Base-by-base conservation (phyloP, 371 early-diverging fungal genomes). In the Mortierella sp. region DNA sequence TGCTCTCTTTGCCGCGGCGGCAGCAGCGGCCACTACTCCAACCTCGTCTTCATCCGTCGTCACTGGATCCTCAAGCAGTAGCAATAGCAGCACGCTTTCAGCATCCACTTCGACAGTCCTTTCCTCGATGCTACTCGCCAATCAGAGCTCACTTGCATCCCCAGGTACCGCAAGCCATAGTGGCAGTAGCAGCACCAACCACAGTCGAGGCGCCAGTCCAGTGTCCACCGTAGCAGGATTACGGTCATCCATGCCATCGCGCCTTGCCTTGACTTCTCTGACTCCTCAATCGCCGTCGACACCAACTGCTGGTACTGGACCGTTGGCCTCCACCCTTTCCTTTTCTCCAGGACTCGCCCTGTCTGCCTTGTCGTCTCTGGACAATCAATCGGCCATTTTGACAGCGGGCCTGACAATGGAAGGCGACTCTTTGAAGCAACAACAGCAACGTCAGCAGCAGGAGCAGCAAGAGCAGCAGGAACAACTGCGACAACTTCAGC, bases 121-220 rank as follows among this genome's bases (percentile, higher is more conserved):
- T 8, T 80, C 81, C 2, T 80, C 85, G 6, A 84, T 84, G 85
- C 71, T 84, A 24, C 77, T 85, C 6, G 72, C 75, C 55, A 85
- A 79, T 46, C 81, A 81, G 53, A 37, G 76, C 59, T 69, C 83
- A 34, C 64, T 77, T 24, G 51, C 71, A 19, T 44, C 82, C 44
- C 55, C 78, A 21, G 34, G 64, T 19, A 70, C 26, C 8, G 44
- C 26, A 5, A 43, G 70, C 24, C 31, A 46, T 70, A 70, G n/a
- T 44, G 48, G 70, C 48, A 70, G 48, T 70, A 46, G 70, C 26
- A 70, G 70, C 19, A n/a, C 44, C 46, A 44, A 37, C 24, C 70
- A 43, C 37, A 70, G 70, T 70, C 70, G 48, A n/a, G 48, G 70
- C 26, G 46, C 64, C 37, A 46, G 46, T 26, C 70, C 70, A 28